Conservation (phyloP, 192 early-diverging fungal genomes). For the Podila minutissima region DNA sequence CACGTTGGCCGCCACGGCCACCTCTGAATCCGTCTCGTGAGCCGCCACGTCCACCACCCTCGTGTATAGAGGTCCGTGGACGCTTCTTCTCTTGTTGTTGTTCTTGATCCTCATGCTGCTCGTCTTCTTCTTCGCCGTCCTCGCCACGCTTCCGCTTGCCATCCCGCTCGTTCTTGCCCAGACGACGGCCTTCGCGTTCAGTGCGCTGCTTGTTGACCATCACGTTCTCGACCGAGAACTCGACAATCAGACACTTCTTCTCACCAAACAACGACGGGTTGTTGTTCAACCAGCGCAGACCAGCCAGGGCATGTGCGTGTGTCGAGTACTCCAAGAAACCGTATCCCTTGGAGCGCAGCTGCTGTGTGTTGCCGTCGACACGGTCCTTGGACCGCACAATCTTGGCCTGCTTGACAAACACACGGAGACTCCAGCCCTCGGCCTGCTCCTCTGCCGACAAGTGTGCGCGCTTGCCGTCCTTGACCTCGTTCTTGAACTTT, state of each 20-base stretch:
- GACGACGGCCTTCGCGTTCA: constrained; percentile 35
- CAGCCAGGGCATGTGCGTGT: constrained; percentile 93
- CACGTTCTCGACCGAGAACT: constrained; percentile 93
- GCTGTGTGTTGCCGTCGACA: constrained; percentile 76
- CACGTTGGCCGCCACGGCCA: constrained; percentile 12
- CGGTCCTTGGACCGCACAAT: constrained; percentile 82
- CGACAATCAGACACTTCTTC: constrained; percentile 82
- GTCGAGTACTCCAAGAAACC: constrained; percentile 92
- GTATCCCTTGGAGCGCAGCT: constrained; percentile 83
- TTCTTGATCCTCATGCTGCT: constrained; percentile 10
- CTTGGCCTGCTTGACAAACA: constrained; percentile 80
- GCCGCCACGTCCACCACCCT: constrained; percentile 30
- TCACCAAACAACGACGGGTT: constrained; percentile 71
- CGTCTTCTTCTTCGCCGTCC: constrained; percentile 13
- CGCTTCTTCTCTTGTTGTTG: constrained; percentile 20
- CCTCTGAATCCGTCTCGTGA: constrained; percentile 3
- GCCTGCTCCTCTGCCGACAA: constrained; percentile 69
- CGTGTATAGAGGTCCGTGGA: constrained; percentile 36
- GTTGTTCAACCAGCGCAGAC: constrained; percentile 92
- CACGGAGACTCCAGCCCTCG: constrained; percentile 71
- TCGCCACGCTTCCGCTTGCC: constrained; percentile 27
- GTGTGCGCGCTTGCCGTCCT: constrained; percentile 60
- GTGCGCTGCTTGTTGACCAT: constrained; percentile 77
- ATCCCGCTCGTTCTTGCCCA: constrained; percentile 1
- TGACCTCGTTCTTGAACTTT: constrained; percentile 81